phyloP scores from a whole-genome alignment of 768 basidiomycete genomes.

The Boletus rufocinnamomeus region DNA sequence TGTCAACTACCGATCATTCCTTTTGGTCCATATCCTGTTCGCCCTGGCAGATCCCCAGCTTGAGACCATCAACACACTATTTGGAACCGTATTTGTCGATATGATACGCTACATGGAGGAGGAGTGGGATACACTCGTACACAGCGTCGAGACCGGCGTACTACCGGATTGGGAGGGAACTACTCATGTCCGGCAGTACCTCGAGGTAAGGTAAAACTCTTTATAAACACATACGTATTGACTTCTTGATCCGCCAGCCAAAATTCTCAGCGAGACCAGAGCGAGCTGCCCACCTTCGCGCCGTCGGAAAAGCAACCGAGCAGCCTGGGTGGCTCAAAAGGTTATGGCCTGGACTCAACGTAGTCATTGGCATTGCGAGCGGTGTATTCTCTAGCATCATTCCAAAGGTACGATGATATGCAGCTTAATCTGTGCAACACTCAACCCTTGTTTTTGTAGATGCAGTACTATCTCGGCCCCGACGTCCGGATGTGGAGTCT shows the following conservation, averaged over 20 bases:
- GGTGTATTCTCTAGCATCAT: slow-evolving; percentile 17
- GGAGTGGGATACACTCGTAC: slow-evolving; percentile 22
- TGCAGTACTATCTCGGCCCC: slow-evolving; percentile 17
- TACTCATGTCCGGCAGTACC: slow-evolving; percentile 15
- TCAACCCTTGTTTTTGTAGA: slow-evolving; percentile 5
- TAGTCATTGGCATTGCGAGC: slow-evolving; percentile 22
- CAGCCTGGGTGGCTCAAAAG: slow-evolving; percentile 21
- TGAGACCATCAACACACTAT: slow-evolving; percentile 21
- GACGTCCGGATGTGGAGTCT: slow-evolving; percentile 17
- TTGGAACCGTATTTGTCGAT: slow-evolving; percentile 22
- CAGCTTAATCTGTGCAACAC: neutral
- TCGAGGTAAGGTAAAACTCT: slow-evolving; percentile 10
- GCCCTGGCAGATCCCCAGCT: slow-evolving; percentile 20
- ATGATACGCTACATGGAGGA: slow-evolving; percentile 25
- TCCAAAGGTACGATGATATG: slow-evolving; percentile 11
- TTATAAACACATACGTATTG: neutral
- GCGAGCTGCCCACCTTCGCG: slow-evolving; percentile 19
- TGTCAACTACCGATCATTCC: slow-evolving; percentile 19
- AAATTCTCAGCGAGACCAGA: slow-evolving; percentile 15
- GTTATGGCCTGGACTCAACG: slow-evolving; percentile 17
- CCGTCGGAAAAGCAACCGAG: slow-evolving; percentile 13
- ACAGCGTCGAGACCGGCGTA: slow-evolving; percentile 15
- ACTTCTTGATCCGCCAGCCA: slow-evolving; percentile 2
- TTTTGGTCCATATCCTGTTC: slow-evolving; percentile 27
- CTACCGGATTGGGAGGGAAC: slow-evolving; percentile 24